phyloP scores from a whole-genome alignment of 2,329 filamentous ascomycete species.

The Ophiostoma ulmi region DNA sequence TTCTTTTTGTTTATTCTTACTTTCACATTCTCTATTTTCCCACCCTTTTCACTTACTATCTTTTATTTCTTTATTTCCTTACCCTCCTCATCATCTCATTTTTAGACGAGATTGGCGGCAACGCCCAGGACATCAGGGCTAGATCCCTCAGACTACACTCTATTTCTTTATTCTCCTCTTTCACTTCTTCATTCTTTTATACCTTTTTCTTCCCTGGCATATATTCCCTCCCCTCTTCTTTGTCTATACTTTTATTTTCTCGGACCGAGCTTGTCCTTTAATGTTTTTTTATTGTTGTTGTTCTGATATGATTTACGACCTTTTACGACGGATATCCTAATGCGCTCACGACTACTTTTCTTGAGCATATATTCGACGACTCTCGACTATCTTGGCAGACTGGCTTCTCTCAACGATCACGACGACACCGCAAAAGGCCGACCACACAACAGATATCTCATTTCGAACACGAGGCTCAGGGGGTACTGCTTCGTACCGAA shows the following conservation, averaged over 20 bases:
- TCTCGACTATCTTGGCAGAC: constrained; percentile 10
- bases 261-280: constrained; percentile 22
- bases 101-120: constrained; percentile 26
- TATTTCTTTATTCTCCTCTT: constrained; percentile 17
- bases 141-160: constrained; percentile 14
- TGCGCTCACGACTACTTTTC: constrained; percentile 21
- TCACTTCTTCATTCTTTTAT: constrained; percentile 26
- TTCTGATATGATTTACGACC: constrained; percentile 26
- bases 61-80: constrained; percentile 26
- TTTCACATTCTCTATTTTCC: constrained; percentile 22
- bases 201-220: not conserved
- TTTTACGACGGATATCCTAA: constrained; percentile 24
- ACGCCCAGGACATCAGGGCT: constrained; percentile 12
- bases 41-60: constrained; percentile 25
- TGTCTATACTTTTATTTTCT: constrained; percentile 28
- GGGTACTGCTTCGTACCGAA: not conserved
- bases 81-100: constrained; percentile 26
- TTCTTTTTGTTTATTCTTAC: constrained; percentile 18
- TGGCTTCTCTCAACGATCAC: constrained; percentile 15
- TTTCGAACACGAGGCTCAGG: not conserved
- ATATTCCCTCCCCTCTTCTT: not conserved
- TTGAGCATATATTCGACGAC: constrained; percentile 19
- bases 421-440: constrained; percentile 13
- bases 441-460: not conserved
- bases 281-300: constrained; percentile 27